These are phyloP conservation scores for Clausena lansium DNA, from an alignment of 345 rosid genomes.

Conservation along the genomic window DNA sequence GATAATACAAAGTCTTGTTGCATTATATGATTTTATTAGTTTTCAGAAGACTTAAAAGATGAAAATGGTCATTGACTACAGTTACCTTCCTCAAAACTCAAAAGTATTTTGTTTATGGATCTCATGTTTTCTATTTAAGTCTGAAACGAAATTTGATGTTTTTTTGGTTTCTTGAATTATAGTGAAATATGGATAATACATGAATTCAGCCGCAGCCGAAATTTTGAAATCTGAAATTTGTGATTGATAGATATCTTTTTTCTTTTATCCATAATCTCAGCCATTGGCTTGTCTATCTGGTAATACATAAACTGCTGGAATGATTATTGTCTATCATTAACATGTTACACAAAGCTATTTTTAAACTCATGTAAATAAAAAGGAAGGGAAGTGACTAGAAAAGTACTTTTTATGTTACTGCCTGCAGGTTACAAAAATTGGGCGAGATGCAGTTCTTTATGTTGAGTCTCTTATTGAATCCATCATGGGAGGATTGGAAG, in stretches of 20 bases:
- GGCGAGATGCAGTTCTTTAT: constrained; percentile 92
- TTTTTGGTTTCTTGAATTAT: neutral
- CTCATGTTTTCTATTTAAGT: neutral
- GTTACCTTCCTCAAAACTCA: neutral
- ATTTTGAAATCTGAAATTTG: too few species aligned
- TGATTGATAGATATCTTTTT: neutral
- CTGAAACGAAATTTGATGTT: neutral
- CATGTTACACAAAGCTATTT: neutral
- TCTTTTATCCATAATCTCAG: neutral
- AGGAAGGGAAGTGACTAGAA: neutral
- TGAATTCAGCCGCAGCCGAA: neutral
- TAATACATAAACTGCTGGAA: neutral
- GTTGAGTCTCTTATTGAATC: constrained; percentile 99
- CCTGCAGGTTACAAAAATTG: constrained; percentile 85
- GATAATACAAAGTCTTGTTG: neutral
- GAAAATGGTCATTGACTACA: neutral
- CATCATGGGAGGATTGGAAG: constrained; percentile 98
- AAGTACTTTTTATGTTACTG: constrained; percentile 21
- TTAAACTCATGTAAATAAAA: neutral
- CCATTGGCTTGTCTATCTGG: neutral
- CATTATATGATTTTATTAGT: neutral
- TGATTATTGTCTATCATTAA: neutral
- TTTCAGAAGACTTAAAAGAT: neutral
- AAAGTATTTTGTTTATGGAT: neutral
- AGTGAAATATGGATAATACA: neutral